Percentiles rank a stretch among this genome's conserved stretches.
These are phyloP conservation scores for Paecilomyces variotii DNA, from an alignment of 2,329 filamentous ascomycete genomes.

Conservation along the genomic window DNA sequence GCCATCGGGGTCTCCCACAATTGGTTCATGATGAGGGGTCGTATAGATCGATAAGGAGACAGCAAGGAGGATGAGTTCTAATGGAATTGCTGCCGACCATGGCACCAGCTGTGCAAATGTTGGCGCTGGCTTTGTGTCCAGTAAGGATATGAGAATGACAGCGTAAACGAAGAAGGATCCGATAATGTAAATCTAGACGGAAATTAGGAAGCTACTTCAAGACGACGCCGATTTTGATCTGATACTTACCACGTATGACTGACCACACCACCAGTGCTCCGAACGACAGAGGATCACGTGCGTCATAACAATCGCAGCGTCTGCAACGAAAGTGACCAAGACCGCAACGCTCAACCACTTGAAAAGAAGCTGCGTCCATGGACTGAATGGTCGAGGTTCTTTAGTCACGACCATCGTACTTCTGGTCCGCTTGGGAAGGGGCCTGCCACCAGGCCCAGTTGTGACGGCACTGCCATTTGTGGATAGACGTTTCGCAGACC, in stretches of 20 bases:
- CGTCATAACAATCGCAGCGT: conserved; percentile 62
- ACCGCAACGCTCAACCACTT: conserved; percentile 64
- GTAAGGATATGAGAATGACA: conserved; percentile 74
- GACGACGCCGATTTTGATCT: not conserved
- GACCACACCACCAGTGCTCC: conserved; percentile 73
- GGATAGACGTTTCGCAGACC: conserved; percentile 42
- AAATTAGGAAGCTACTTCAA: not conserved
- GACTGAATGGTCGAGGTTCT: conserved; percentile 52
- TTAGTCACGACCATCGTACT: conserved; percentile 43
- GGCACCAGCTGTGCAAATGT: conserved; percentile 70
- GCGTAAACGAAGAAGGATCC: conserved; percentile 81
- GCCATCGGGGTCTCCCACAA: conserved; percentile 41
- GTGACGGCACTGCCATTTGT: conserved; percentile 41
- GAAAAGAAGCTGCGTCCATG: conserved; percentile 63
- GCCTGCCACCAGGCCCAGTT: conserved; percentile 81
- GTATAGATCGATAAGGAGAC: conserved; percentile 63
- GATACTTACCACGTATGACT: conserved; percentile 61
- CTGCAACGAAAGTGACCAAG: conserved; percentile 66
- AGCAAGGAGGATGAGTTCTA: conserved; percentile 65
- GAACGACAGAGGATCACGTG: conserved; percentile 62
- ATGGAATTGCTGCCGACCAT: conserved; percentile 65
- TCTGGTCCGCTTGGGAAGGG: conserved; percentile 60
- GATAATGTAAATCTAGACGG: conserved; percentile 67
- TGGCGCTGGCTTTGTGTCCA: conserved; percentile 76
- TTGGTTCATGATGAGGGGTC: conserved; percentile 56